Conservation (phyloP, 106 monocot genomes). For the Gastrodia elata region DNA sequence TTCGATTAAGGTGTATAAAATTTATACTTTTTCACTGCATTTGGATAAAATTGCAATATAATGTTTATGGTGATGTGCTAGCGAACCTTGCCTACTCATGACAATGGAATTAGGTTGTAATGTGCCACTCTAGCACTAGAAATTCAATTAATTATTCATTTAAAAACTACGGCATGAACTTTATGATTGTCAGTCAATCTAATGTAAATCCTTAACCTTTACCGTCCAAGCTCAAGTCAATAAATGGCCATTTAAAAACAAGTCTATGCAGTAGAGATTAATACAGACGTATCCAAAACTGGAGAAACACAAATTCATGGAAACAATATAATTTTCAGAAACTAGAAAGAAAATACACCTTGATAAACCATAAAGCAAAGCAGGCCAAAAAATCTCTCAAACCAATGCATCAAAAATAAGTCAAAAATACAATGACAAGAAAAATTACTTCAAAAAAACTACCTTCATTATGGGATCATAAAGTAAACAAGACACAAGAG, state of each 20-base stretch:
- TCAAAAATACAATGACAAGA: background rate
- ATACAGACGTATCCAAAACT: background rate
- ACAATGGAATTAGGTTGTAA: too few relatives aligned
- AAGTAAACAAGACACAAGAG: conserved; percentile 76
- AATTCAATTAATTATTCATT: background rate
- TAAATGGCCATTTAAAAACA: background rate
- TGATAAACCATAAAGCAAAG: background rate
- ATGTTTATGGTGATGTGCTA: too few relatives aligned
- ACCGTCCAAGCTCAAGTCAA: too few relatives aligned
- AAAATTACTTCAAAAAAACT: conserved; percentile 6
- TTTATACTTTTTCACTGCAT: too few relatives aligned
- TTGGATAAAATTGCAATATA: too few relatives aligned
- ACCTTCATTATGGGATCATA: conserved; percentile 94
- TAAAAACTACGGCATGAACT: background rate
- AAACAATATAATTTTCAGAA: background rate
- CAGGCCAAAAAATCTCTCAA: background rate
- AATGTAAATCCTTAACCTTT: background rate
- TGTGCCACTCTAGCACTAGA: background rate
- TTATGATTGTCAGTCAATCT: background rate
- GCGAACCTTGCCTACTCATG: too few relatives aligned
- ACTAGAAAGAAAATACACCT: background rate
- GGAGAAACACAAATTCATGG: background rate
- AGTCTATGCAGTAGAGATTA: background rate
- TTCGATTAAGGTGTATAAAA: too few relatives aligned
- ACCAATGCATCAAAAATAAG: background rate